Base-by-base conservation (phyloP, 768 basidiomycete species). In the Leccinellum albellum region DNA sequence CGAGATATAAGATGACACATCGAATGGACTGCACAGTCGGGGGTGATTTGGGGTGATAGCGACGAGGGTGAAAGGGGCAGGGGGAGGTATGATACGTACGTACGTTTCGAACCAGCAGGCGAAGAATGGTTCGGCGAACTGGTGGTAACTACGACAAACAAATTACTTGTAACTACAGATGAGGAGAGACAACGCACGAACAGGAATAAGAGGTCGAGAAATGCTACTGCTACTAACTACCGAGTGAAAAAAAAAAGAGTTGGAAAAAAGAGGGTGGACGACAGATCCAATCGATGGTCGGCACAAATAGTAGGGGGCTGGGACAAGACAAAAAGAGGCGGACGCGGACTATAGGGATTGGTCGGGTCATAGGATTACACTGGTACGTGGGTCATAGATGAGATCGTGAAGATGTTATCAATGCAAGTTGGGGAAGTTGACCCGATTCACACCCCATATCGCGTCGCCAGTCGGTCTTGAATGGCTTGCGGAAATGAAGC, bases 401-500 rank as follows among this genome's bases (percentile, higher is more conserved):
- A 58, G 56, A 58, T 68, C 59, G 26, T 68, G 23, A 58, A 54
- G 45, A 60, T 52, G 48, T 58, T 40, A 52, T 32, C 15, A 26
- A 17, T 26, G 29, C 6, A 40, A 26, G 17, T 53, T 50, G 31
- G 28, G 1, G 23, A 44, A 13, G 50, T 50, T n/a, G 42, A 54
- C 59, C 58, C 47, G 33, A 51, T 75, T 78, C 77, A 96, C 49
- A 98, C 92, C 61, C 87, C 87, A 67, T 98, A 99, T 47, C 94
- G 88, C 64, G 86, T 77, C 10, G 87, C 84, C 45, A 99, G 79
- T 51, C 94, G 87, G 66, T 94, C 87, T 73, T 90, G 89, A 63
- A 98, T 94, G 17, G 82, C 83, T 21, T 89, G 89, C 31, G 96
- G 97, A 78, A 97, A 94, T 7, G 82, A 78, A 6, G 86, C 72